Base-by-base conservation (phyloP, 2,329 filamentous ascomycete species). In the Scedosporium apiospermum region DNA sequence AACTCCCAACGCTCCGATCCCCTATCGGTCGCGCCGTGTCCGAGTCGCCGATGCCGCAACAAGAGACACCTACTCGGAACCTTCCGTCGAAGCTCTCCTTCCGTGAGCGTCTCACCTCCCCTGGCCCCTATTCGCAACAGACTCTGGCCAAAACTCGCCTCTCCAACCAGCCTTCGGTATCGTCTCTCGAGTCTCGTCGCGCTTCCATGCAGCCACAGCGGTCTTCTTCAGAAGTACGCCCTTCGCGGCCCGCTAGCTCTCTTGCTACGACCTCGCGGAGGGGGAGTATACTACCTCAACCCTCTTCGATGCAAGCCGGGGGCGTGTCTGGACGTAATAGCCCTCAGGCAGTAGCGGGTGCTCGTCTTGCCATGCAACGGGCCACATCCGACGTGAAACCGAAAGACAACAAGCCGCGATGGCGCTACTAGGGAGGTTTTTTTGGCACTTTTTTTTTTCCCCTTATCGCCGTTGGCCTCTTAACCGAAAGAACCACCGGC, bases 221-320 rank as follows among this genome's bases (percentile, higher is more conserved):
- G 46, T 70, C 77, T 64, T 69, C 66, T 9, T 68, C 70, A 14
- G 70, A 68, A 34, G 70, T 72, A 64, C 62, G 69, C 67, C 26
- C 71, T 67, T 67, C 72, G 70, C 78, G 85, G 34, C 80, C 85
- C 10, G 80, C 79, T 53, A 87, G 82, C 69, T 87, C 85, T 3
- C 68, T 87, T 55, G 80, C 82, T 6, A 72, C 74, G 2, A 68
- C 72, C 21, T 77, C 73, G 63, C 75, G 83, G 64, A 79, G 84
- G 34, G 76, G 72, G 4, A 86, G 83, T 67, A 68, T 87, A 63
- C 72, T 87, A 23, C 83, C 84, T 18, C 75, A 80, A 62, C 76
- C 79, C 27, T 67, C 69, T 3, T 73, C 67, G 51, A 67, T 69
- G 21, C 70, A 72, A 6, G 71, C 71, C 27, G 68, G 74, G 18